These are phyloP conservation scores for Yamadazyma taylorii DNA, from an alignment of 1,139 yeast genomes.

Conservation along the genomic window DNA sequence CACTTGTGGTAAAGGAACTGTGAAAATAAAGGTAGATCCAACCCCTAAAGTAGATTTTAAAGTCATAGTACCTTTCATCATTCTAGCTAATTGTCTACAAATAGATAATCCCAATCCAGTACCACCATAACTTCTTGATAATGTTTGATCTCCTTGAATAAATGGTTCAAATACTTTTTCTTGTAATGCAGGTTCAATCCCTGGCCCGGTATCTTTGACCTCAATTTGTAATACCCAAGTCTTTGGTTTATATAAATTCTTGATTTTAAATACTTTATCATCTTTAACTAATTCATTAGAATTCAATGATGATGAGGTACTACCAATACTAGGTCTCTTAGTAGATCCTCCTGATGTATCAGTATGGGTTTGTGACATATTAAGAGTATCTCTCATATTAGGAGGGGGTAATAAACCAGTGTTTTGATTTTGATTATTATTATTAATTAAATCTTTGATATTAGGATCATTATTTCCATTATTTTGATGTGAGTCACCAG, in stretches of 20 bases:
- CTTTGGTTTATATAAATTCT: conserved; percentile 40
- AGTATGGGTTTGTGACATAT: conserved; percentile 1
- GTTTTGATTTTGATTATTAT: too few relatives aligned
- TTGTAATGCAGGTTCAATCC: conserved; percentile 77
- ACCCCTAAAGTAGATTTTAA: conserved; percentile 67
- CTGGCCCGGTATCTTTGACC: conserved; percentile 91
- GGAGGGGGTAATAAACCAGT: conserved; percentile 18
- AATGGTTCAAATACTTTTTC: conserved; percentile 92
- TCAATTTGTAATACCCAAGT: conserved; percentile 69
- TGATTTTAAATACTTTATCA: conserved; percentile 34
- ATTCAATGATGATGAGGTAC: conserved; percentile 15
- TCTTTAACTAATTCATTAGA: conserved; percentile 29
- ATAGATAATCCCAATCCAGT: conserved; percentile 94
- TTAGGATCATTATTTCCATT: neutral
- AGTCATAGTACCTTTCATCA: conserved; percentile 84
- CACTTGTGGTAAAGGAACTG: conserved; percentile 74
- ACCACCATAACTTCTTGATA: conserved; percentile 90
- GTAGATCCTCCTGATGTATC: conserved; percentile 8
- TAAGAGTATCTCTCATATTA: conserved; percentile 14
- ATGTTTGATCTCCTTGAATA: conserved; percentile 94
- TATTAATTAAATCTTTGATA: neutral
- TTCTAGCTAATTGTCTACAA: conserved; percentile 83
- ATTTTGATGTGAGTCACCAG: neutral
- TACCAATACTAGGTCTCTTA: conserved; percentile 14
- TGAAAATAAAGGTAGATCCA: conserved; percentile 80